phyloP scores from a whole-genome alignment of 2,329 filamentous ascomycete species.

The Neocatenulostroma microsporum region DNA sequence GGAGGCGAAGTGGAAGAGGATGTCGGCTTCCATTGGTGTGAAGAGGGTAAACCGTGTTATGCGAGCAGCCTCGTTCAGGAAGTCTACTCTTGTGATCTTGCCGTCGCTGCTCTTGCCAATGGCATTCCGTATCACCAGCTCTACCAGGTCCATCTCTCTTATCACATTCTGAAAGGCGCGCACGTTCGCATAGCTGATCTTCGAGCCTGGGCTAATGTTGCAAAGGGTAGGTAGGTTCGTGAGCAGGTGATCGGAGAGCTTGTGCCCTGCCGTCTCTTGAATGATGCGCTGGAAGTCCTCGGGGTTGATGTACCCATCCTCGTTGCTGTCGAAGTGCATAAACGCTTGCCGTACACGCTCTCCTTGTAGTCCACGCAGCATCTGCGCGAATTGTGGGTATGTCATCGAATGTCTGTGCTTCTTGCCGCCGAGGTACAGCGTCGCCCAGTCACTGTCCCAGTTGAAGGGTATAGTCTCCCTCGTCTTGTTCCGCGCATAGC shows the following conservation, averaged over 20 bases:
- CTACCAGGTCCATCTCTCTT: slow-evolving; percentile 93
- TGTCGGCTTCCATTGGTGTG: slow-evolving; percentile 97
- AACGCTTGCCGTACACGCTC: slow-evolving; percentile 96
- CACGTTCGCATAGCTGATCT: slow-evolving; percentile 96
- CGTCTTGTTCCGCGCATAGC: slow-evolving; percentile 87
- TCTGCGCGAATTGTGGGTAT: slow-evolving; percentile 95
- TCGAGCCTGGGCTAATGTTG: slow-evolving; percentile 85
- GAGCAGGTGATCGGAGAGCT: slow-evolving; percentile 92
- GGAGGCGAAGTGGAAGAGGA: slow-evolving; percentile 96
- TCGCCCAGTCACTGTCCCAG: slow-evolving; percentile 95
- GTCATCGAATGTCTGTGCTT: slow-evolving; percentile 84
- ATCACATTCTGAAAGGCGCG: slow-evolving; percentile 98
- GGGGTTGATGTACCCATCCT: slow-evolving; percentile 89
- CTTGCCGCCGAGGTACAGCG: slow-evolving; percentile 83
- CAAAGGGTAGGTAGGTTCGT: slow-evolving; percentile 86
- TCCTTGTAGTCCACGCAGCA: slow-evolving; percentile 91
- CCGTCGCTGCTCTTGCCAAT: slow-evolving; percentile 75
- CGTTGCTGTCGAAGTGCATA: slow-evolving; percentile 80
- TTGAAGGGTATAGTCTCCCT: slow-evolving; percentile 81
- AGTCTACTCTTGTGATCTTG: slow-evolving; percentile 89
- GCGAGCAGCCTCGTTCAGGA: slow-evolving; percentile 84
- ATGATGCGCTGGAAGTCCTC: slow-evolving; percentile 97
- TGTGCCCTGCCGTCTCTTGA: slow-evolving; percentile 83
- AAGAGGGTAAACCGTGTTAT: slow-evolving; percentile 92
- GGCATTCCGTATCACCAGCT: slow-evolving; percentile 84